phyloP scores from a whole-genome alignment of 1,284 basidiomycete species.

The Sphaerobolus stellatus region DNA sequence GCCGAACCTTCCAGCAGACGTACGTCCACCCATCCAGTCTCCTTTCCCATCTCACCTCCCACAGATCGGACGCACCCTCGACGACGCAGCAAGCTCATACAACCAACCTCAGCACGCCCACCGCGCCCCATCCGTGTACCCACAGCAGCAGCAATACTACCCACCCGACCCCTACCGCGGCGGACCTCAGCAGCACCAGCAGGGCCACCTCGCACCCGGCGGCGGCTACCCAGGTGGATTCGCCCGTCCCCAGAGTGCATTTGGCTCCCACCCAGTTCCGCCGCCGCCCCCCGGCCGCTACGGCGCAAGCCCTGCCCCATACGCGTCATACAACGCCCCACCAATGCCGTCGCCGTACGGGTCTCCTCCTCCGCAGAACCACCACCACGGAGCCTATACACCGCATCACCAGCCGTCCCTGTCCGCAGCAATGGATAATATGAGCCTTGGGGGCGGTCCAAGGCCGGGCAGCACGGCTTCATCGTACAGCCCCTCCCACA shows the following conservation, averaged over 20 bases:
- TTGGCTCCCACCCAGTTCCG: conserved; percentile 19
- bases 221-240: conserved; percentile 8
- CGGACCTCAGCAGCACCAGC: conserved; percentile 14
- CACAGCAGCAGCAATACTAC: conserved; percentile 1
- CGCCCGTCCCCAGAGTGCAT: conserved; percentile 5
- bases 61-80: conserved; percentile 66
- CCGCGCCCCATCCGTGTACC: conserved; percentile 23
- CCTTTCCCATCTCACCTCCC: conserved; percentile 14
- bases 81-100: conserved; percentile 48
- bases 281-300: conserved; percentile 20
- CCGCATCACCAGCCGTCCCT: background rate
- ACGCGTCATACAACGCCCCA: conserved; percentile 24
- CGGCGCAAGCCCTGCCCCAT: conserved; percentile 24
- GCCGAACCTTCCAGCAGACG: conserved; percentile 61
- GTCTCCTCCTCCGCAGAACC: background rate
- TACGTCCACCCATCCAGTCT: too few species aligned
- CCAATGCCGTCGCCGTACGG: conserved; percentile 24
- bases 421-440: background rate
- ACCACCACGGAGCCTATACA: background rate
- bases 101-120: too few species aligned
- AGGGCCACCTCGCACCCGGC: conserved; percentile 18
- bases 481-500: background rate
- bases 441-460: background rate
- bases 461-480: background rate
- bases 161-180: conserved; percentile 2